phyloP scores from a whole-genome alignment of 345 rosid genomes.

The Eucalyptus guilfoylei region DNA sequence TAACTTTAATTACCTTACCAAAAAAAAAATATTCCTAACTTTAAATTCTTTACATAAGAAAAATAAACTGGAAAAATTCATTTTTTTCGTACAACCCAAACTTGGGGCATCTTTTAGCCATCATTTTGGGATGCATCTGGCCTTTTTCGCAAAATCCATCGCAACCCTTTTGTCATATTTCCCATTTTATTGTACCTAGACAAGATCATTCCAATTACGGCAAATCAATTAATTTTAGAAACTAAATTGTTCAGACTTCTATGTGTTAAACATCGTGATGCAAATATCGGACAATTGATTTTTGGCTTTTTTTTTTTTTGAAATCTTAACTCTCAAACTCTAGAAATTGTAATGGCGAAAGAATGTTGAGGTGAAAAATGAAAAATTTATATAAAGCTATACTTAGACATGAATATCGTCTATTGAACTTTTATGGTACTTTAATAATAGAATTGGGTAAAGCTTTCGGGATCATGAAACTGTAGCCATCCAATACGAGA shows the following conservation, averaged over 20 bases:
- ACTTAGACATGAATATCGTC: neutral
- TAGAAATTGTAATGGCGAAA: fast-evolving
- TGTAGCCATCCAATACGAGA: neutral
- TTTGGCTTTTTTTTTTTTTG: neutral
- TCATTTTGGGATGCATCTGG: neutral
- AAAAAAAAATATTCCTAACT: fast-evolving
- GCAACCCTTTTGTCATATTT: fast-evolving
- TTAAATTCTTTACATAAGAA: fast-evolving
- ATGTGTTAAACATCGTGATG: neutral
- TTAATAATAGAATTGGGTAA: neutral
- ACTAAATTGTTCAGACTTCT: neutral
- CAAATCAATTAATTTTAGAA: neutral
- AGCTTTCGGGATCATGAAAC: neutral
- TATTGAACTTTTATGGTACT: neutral
- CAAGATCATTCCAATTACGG: no score
- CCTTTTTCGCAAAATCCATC: neutral
- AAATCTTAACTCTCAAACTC: neutral
- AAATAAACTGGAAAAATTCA: no score
- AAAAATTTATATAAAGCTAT: neutral
- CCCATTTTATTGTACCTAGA: neutral
- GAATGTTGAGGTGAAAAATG: neutral
- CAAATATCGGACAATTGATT: neutral
- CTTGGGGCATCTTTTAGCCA: neutral
- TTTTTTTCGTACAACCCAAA: no score
- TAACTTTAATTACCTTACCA: no score